Evolutionary conservation across 1,284 basidiomycete genomes (phyloP), one percentile per base, ranked within the genome.

Genomic region (Spongispora temasekensis): DNA sequence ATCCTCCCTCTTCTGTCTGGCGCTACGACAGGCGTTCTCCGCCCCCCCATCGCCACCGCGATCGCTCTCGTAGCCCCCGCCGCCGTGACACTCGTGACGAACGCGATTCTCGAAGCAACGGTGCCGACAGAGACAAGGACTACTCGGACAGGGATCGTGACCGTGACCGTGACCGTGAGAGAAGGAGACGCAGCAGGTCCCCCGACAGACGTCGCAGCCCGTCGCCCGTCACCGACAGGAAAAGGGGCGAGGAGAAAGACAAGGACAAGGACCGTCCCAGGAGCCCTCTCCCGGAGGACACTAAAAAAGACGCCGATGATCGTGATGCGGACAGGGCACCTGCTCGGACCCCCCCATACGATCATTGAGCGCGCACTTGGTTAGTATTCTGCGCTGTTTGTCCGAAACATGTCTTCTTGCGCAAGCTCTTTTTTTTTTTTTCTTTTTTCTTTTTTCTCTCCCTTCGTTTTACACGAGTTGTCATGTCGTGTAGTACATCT

Each of bases 1-100:
- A 91, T 68, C 93, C 93, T 51, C 93, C 93, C 5, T 93, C 91
- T 46, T 86, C 91, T 13, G 88, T 92, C 31, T 95, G 93, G 93
- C 88, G 93, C 63, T 89, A 88, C 67, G 91, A 93, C 59, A 78
- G 86, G 63, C 83, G 83, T 60, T 78, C 81, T 42, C 79, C 84
- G 21, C 82, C 83, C 63, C 81, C 82, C 30, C 80, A 79, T 61
- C 82, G 74, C 55, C 74, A 74, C 56, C 74, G 79, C 44, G 78
- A 81, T 56, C 77, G 80, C 65, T 80, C 78, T 59, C 78, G 80
- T 35, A 78, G 78, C 67, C 78, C 79, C 55, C 77, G 77, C 63
- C 75, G 77, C 55, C 77, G 78, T 53, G 71, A 71, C 0, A 50
- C 59, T 5, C 74, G 71, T 23, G 74, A 76, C 60, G 79, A 82